Evolutionary conservation across 2,329 filamentous ascomycete species (phyloP).

Genomic region (Xylaria sp.): DNA sequence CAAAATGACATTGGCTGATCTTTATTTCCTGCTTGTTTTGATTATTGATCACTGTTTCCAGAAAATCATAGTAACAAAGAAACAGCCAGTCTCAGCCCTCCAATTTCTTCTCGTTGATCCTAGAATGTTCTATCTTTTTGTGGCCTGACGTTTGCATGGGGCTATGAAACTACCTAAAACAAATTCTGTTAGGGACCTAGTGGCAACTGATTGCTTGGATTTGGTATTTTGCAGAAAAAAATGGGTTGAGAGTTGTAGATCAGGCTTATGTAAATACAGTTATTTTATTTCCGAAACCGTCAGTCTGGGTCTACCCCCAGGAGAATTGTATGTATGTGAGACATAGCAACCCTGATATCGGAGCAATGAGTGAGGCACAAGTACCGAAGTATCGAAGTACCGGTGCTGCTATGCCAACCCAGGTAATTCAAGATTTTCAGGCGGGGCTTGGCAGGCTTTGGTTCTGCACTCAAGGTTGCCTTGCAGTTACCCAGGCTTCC

Average conservation of each 20-base stretch:
- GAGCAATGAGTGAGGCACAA: neutral
- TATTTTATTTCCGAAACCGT: slow-evolving; percentile 19
- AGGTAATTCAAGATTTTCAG: slow-evolving; percentile 8
- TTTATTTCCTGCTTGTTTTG: neutral
- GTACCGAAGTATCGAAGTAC: slow-evolving; percentile 7
- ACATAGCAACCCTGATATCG: neutral
- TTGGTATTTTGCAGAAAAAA: neutral
- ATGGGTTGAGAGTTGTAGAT: neutral
- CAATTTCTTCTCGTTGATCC: slow-evolving; percentile 3
- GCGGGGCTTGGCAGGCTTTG: slow-evolving; percentile 12
- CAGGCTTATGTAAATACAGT: neutral
- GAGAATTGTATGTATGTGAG: neutral
- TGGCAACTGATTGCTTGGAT: neutral
- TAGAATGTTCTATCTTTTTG: slow-evolving; percentile 25
- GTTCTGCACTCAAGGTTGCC: slow-evolving; percentile 26
- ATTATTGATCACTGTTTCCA: neutral
- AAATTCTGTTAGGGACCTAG: slow-evolving; percentile 13
- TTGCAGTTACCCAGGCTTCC: slow-evolving; percentile 33
- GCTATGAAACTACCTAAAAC: neutral
- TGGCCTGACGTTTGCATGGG: slow-evolving; percentile 16
- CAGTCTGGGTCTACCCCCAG: neutral
- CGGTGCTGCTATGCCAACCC: slow-evolving; percentile 17
- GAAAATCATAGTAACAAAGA: slow-evolving; percentile 12
- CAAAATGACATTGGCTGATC: neutral
- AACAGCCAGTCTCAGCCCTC: neutral